Evolutionary conservation across 2,329 filamentous ascomycete genomes (phyloP).

Genomic region (Trichoderma cornu-damae): DNA sequence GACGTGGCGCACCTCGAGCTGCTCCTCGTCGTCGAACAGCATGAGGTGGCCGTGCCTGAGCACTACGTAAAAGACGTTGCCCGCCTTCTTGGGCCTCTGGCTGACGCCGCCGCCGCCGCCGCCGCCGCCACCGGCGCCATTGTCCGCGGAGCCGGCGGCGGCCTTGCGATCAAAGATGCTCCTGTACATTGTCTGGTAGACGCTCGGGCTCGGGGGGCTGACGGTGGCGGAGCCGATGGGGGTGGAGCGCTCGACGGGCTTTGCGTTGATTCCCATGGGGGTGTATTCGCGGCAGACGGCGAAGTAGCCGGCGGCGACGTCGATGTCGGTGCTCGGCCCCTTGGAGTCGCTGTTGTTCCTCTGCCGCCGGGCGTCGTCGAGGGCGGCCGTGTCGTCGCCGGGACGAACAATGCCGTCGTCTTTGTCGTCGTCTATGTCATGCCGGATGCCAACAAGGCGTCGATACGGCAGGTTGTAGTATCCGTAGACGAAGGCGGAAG

Average conservation of each 20-base stretch:
- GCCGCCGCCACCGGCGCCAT: constrained; percentile 41
- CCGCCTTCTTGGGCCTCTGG: constrained; percentile 58
- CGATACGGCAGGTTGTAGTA: constrained; percentile 62
- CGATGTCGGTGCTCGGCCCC: constrained; percentile 56
- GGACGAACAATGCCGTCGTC: constrained; percentile 47
- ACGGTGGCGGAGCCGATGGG: constrained; percentile 71
- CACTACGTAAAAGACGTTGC: constrained; percentile 91
- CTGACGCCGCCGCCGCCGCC: constrained; percentile 47
- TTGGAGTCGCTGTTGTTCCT: constrained; percentile 50
- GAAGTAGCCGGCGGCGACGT: constrained; percentile 87
- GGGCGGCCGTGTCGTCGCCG: constrained; percentile 58
- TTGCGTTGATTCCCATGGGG: constrained; percentile 85
- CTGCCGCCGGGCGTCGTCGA: constrained; percentile 58
- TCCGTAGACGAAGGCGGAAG: constrained; percentile 57
- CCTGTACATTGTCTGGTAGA: constrained; percentile 97
- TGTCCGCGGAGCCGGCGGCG: constrained; percentile 42
- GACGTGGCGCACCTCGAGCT: constrained; percentile 93
- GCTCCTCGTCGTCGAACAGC: constrained; percentile 93
- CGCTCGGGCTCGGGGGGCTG: constrained; percentile 77
- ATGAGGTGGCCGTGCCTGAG: constrained; percentile 90
- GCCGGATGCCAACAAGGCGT: constrained; percentile 35
- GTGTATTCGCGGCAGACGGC: constrained; percentile 92
- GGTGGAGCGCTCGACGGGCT: constrained; percentile 80
- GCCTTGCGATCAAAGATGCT: constrained; percentile 85
- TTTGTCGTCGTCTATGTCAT: constrained; percentile 27